Conservation (phyloP, 805 yeast species). For the Millerozyma acaciae region DNA sequence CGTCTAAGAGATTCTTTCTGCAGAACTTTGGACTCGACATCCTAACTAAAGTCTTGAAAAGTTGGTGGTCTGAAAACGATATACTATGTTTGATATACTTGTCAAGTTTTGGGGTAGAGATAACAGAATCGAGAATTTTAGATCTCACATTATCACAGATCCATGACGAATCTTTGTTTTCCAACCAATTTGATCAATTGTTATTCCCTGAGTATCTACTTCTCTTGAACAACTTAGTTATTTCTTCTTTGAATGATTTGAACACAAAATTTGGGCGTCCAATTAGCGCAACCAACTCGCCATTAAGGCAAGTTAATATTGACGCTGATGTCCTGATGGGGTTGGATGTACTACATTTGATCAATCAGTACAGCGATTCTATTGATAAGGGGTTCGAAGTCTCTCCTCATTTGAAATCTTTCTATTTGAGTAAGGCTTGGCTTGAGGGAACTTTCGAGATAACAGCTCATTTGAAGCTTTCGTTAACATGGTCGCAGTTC, state of each 20-base stretch:
- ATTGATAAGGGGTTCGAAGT: constrained; percentile 27
- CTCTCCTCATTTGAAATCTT: constrained; percentile 16
- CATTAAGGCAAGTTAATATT: constrained; percentile 9
- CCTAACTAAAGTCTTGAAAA: constrained; percentile 40
- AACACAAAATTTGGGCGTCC: constrained; percentile 29
- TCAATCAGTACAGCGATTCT: constrained; percentile 30
- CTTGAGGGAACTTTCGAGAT: constrained; percentile 38
- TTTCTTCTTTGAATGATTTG: constrained; percentile 27
- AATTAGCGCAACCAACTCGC: constrained; percentile 32
- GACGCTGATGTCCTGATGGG: constrained; percentile 18
- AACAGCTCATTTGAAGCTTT: constrained; percentile 29
- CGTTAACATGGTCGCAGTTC: constrained; percentile 20
- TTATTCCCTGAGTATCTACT: constrained; percentile 47
- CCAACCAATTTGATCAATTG: constrained; percentile 12
- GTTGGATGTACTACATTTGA: constrained; percentile 31
- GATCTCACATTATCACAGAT: constrained; percentile 1
- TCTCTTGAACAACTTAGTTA: constrained; percentile 27
- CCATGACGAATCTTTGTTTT: too few relatives aligned
- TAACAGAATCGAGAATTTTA: constrained; percentile 3
- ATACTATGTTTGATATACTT: constrained; percentile 40
- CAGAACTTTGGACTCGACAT: constrained; percentile 48
- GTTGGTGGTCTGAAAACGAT: constrained; percentile 48
- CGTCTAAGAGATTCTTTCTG: constrained; percentile 46
- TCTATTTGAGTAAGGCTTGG: constrained; percentile 29
- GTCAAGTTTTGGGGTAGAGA: constrained; percentile 44